Percentiles rank a stretch among this genome's conserved stretches.
phyloP scores from a whole-genome alignment of 2,329 filamentous ascomycete species.

The Dothistroma pini region DNA sequence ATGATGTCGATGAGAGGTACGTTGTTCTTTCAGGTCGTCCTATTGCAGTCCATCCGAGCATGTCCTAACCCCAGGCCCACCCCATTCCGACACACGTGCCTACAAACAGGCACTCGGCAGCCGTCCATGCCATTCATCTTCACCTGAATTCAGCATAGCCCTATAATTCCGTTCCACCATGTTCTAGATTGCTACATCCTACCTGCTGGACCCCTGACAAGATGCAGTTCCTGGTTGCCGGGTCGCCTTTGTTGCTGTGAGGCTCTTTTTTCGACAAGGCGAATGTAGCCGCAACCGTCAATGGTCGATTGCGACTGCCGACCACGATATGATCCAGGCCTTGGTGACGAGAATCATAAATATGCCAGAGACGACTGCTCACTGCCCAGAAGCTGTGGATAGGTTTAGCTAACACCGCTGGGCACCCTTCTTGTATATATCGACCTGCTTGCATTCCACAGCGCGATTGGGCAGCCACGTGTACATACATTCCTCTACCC shows the following conservation, averaged over 20 bases:
- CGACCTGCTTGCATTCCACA: slow-evolving; percentile 10
- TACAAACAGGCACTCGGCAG: slow-evolving; percentile 1
- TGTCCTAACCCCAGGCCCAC: slow-evolving; percentile 9
- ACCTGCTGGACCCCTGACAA: slow-evolving; percentile 6
- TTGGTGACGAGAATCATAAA: slow-evolving; percentile 5
- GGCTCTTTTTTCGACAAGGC: slow-evolving; percentile 11
- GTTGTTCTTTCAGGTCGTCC: slow-evolving; percentile 8
- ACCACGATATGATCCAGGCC: slow-evolving; percentile 4
- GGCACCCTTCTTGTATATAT: slow-evolving; percentile 2
- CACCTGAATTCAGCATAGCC: slow-evolving; percentile 5
- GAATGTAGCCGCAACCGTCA: slow-evolving; percentile 20
- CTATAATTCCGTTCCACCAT: not conserved
- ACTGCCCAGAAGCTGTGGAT: not conserved
- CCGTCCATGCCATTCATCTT: slow-evolving; percentile 1
- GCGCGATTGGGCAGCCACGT: slow-evolving; percentile 8
- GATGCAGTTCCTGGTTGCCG: slow-evolving; percentile 7
- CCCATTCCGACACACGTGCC: slow-evolving; percentile 6
- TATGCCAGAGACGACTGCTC: slow-evolving; percentile 7
- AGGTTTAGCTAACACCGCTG: not conserved
- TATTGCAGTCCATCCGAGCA: slow-evolving; percentile 10
- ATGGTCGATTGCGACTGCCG: slow-evolving; percentile 7
- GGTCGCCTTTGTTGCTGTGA: slow-evolving; percentile 13
- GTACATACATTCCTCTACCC: slow-evolving; percentile 21
- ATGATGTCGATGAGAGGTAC: not conserved
- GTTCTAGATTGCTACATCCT: slow-evolving; percentile 6